Base-by-base conservation (phyloP, 345 rosid genomes). In the Euclidium syriacum region DNA sequence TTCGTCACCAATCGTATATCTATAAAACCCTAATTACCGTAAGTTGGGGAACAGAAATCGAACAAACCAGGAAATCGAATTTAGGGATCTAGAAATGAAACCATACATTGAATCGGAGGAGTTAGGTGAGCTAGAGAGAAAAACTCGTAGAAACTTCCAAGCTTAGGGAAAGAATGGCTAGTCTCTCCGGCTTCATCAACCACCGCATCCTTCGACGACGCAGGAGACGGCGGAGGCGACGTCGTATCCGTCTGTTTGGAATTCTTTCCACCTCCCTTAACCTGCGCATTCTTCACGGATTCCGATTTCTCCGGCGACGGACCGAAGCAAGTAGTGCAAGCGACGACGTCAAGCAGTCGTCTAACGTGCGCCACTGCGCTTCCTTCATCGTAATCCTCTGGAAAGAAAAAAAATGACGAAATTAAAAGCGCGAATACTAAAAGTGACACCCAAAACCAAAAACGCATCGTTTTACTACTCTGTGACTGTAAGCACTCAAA, bases 81-180 rank as follows among this genome's bases (percentile, higher is more conserved):
- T 38, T 14, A 57, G 32, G 16, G 30, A 18, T 6, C 38, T 4
- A 40, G 25, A 18, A 59, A 49, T n/a, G 79, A 58, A 50, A 52
- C 58, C 67, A n/a, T 85, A 87, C 99, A 83, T 43, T 85, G 97
- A 59, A 94, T 78, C 64, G 97, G 99, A 70, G 99, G 84, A 78
- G 85, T 71, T 50, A 94, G 85, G 75, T 87, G 95, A 11, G 99
- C 78, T 27, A 94, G 87, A 51, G 99, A 94, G 77, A 94, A 94
- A 75, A 94, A 94, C 58, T 90, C 97, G 67, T 85, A 94, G 75
- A 90, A 94, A 44, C 79, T 79, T 44, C 90, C 91, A 16, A 94
- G 95, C 81, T 81, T 90, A 14, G 95, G 90, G 77, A 79, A 79
- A 24, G 95, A 83, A 63, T 80, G 81, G 64, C 78, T 84, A 72